phyloP scores from a whole-genome alignment of 148 eudicot species.

The Polygonum maritimum region DNA sequence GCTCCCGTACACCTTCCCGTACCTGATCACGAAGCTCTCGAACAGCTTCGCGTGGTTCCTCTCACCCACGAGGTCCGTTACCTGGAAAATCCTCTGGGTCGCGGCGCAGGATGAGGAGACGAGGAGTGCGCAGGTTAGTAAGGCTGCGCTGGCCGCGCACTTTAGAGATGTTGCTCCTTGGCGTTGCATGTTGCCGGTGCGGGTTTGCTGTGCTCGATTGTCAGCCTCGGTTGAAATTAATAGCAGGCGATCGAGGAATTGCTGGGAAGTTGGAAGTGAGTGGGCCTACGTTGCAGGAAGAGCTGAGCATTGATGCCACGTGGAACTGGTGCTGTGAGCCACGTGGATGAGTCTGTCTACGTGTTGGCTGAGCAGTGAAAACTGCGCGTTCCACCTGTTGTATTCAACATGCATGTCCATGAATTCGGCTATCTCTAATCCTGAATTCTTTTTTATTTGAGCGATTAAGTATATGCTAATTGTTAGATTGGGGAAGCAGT shows the following conservation, averaged over 20 bases:
- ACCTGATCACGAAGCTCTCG: conserved; percentile 34
- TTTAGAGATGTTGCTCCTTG: neutral
- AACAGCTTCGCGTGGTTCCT: conserved; percentile 34
- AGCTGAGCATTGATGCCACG: neutral
- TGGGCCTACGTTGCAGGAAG: neutral
- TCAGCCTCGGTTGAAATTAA: neutral
- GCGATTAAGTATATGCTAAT: no score
- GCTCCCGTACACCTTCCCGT: conserved; percentile 51
- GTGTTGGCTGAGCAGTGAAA: neutral
- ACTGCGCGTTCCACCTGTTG: neutral
- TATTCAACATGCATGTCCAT: neutral
- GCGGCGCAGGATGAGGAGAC: neutral
- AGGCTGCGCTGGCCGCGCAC: neutral
- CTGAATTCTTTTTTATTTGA: no score
- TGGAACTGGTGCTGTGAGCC: neutral
- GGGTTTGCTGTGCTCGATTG: neutral
- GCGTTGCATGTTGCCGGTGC: neutral
- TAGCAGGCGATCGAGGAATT: neutral
- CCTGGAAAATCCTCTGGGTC: conserved; percentile 18
- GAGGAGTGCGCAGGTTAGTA: conserved; percentile 3
- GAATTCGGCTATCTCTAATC: neutral
- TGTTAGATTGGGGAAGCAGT: no score
- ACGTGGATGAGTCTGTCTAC: neutral
- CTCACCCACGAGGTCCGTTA: conserved; percentile 8
- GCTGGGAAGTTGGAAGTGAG: neutral